phyloP scores from a whole-genome alignment of 129 eudicot species.

The Mikania micrantha region DNA sequence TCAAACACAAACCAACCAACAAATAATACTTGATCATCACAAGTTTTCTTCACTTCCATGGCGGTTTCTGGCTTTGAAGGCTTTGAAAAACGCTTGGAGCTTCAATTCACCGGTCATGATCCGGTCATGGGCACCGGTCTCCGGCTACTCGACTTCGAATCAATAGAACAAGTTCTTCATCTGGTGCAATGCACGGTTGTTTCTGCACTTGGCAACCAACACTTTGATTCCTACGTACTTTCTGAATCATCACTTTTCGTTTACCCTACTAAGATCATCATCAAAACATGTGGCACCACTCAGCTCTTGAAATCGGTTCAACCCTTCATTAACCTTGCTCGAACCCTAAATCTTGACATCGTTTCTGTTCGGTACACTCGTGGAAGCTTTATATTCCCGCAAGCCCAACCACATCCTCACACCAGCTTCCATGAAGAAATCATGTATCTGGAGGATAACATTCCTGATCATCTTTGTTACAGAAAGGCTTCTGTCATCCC shows the following conservation, averaged over 20 bases:
- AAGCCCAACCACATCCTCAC: constrained; percentile 69
- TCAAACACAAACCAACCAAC: not conserved
- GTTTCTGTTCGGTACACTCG: constrained; percentile 59
- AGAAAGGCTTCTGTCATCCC: constrained; percentile 65
- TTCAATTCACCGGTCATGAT: constrained; percentile 59
- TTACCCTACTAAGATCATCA: constrained; percentile 67
- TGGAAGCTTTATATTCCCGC: constrained; percentile 75
- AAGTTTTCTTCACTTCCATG: constrained; percentile 39
- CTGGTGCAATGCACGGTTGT: constrained; percentile 86
- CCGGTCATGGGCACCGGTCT: constrained; percentile 50
- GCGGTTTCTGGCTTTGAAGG: constrained; percentile 90
- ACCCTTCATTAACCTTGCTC: constrained; percentile 46
- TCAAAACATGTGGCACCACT: constrained; percentile 91
- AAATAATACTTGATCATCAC: too few relatives aligned
- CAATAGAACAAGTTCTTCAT: constrained; percentile 54
- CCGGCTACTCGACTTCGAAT: constrained; percentile 41
- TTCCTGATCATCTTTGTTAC: constrained; percentile 38
- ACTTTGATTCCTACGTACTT: constrained; percentile 68
- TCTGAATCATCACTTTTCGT: constrained; percentile 76
- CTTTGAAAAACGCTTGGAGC: constrained; percentile 74
- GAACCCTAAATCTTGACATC: constrained; percentile 33
- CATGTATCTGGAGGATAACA: constrained; percentile 35
- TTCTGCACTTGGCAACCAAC: constrained; percentile 71
- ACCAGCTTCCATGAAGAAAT: constrained; percentile 66
- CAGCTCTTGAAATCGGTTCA: constrained; percentile 70